phyloP scores from a whole-genome alignment of 2,329 filamentous ascomycete genomes.

The Blumeriella jaapii region DNA sequence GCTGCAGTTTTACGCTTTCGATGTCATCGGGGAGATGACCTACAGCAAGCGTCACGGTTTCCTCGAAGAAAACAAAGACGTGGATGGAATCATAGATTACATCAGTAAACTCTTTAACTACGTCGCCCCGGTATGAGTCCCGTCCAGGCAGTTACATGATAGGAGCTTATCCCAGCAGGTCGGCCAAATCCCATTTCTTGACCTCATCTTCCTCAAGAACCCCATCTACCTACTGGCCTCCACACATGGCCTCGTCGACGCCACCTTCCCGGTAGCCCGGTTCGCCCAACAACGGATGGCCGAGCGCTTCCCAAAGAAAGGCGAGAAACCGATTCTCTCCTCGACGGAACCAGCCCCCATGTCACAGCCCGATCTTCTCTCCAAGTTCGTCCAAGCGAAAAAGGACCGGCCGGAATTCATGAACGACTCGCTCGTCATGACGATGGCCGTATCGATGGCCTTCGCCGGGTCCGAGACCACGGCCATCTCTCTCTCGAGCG shows the following conservation, averaged over 20 bases:
- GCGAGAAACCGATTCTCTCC: slow-evolving; percentile 10
- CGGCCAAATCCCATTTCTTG: slow-evolving; percentile 64
- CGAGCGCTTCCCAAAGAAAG: slow-evolving; percentile 41
- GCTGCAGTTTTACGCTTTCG: slow-evolving; percentile 74
- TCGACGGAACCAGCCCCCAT: slow-evolving; percentile 21
- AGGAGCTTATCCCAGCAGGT: slow-evolving; percentile 34
- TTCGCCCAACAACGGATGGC: slow-evolving; percentile 59
- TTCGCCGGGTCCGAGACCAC: slow-evolving; percentile 73
- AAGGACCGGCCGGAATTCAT: slow-evolving; percentile 60
- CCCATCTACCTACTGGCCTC: slow-evolving; percentile 58
- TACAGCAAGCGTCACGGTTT: slow-evolving; percentile 69
- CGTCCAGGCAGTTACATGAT: not conserved
- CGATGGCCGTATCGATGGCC: slow-evolving; percentile 60
- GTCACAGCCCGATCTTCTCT: slow-evolving; percentile 47
- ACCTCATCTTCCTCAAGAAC: slow-evolving; percentile 62
- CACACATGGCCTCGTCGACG: slow-evolving; percentile 54
- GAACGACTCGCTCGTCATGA: slow-evolving; percentile 56
- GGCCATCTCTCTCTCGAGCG: slow-evolving; percentile 57
- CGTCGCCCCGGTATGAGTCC: slow-evolving; percentile 48
- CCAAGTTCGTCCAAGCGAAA: slow-evolving; percentile 60
- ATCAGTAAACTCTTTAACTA: slow-evolving; percentile 56
- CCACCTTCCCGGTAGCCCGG: slow-evolving; percentile 59
- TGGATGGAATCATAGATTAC: slow-evolving; percentile 62
- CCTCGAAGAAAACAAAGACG: slow-evolving; percentile 60
- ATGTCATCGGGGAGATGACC: slow-evolving; percentile 68